Evolutionary conservation across 768 basidiomycete species (phyloP), one percentile per base, ranked within the genome.

Genomic region (Chiua virens): DNA sequence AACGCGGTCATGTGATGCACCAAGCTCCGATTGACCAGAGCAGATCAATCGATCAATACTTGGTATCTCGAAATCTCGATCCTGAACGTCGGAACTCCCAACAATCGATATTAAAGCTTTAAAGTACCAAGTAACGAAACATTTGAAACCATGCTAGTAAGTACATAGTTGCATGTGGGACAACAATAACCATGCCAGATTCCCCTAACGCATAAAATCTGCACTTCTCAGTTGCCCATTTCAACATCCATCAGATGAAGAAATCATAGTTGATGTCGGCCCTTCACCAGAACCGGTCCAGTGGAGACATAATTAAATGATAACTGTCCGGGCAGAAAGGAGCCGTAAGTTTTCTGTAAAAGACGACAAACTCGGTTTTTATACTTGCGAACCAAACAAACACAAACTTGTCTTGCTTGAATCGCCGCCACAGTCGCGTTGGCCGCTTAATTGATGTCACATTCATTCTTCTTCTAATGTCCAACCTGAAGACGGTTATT

Each of bases 271-370:
- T 53, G 45, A 49, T 87, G 52, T 87, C 68, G 85, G 85, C 86
- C 35, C 74, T 76, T 83, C 82, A 86, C 83, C 85, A 87, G 86
- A 87, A 87, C 85, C 85, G 83, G 79, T 70, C 70, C 83, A 86
- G 82, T 83, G 68, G 79, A 74, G 69, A 73, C 69, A 70, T 71
- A n/a, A n/a, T n/a, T n/a, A 38, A 46, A 65, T 64, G 59, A 38
- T 70, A 69, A 75, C 85, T 86, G 83, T 79, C 78, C 85, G 85
- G 85, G 85, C 85, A 87, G 85, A 87, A 86, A 80, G 59, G 74
- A 75, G 85, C 85, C 85, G 58, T 58, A 25, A 53, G 52, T 36
- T 40, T 53, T 8, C 7, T 20, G 40, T 23, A 42, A 40, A 22
- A 10, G 25, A 17, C 38, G 42, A 15, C 30, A 41, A 20, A 37